Evolutionary conservation across 495 filamentous ascomycete genomes (phyloP), one percentile per base, ranked within the genome.

Genomic region (Xylaria venustula): DNA sequence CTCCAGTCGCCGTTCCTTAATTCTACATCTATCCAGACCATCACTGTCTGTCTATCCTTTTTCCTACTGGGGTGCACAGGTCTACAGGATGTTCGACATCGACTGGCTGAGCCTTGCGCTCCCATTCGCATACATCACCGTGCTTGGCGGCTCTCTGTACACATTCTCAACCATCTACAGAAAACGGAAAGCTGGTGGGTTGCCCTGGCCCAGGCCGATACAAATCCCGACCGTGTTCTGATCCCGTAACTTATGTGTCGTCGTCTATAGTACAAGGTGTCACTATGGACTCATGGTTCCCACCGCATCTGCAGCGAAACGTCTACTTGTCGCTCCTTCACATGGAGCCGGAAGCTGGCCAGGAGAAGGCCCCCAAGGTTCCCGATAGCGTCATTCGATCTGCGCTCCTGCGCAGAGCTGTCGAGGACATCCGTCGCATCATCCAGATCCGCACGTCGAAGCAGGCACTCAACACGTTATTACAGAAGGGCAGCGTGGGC

Each of bases 241-340:
- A 46, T 19, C 17, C 3, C 25, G n/a, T 20, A 23, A 50, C 47
- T 26, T 32, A 58, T 19, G 58, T 64, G 71, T 53, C 74, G 51
- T 47, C 15, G 17, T 42, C 40, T 66, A 62, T 61, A 91, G 89
- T 80, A 62, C 85, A 90, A 77, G 87, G 89, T 60, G 86, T 88
- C 32, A 88, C 89, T 58, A 82, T 98, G 42, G 91, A 87, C 62
- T 90, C 93, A 71, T 98, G 93, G 93, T 98, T 98, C 75, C 85
- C 85, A 17, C 80, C 90, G 34, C 93, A 98, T 71, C 78, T 93
- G 37, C 89, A 93, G 73, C 90, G 93, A 66, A 91, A 98, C 73
- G 87, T 98, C 67, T 98, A 98, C 79, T 85, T 95, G 60, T 90
- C 91, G 28, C 87, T 98, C 36, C 80, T 97, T 7, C 93, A 98